A percentile compares a stretch with the other conserved stretches of the same genome.
phyloP scores from a whole-genome alignment of 1,139 yeast species.

The Keqinozyma sinolaborantium region DNA sequence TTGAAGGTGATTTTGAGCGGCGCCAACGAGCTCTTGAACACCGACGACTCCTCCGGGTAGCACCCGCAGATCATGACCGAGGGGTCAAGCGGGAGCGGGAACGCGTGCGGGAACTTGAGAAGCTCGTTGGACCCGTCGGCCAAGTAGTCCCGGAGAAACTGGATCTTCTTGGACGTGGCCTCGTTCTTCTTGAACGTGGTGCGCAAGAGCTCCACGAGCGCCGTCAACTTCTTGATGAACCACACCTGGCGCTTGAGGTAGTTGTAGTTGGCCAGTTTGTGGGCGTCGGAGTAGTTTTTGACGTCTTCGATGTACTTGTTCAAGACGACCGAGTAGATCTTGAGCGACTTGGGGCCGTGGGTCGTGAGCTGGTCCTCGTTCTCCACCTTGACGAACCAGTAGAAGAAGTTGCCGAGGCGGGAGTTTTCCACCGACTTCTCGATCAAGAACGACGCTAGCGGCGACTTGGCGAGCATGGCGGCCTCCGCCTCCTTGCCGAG shows the following conservation, averaged over 20 bases:
- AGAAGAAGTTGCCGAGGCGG: conserved; percentile 74
- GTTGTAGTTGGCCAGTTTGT: conserved; percentile 33
- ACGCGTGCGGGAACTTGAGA: conserved; percentile 45
- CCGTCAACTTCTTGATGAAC: conserved; percentile 42
- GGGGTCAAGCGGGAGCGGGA: conserved; percentile 74
- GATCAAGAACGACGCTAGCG: conserved; percentile 76
- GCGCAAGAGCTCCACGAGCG: conserved; percentile 37
- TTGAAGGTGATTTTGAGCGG: conserved; percentile 82
- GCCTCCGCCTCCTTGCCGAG: conserved; percentile 4
- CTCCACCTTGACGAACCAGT: conserved; percentile 91
- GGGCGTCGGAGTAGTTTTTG: conserved; percentile 25
- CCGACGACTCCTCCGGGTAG: conserved; percentile 75
- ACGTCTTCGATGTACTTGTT: conserved; percentile 39
- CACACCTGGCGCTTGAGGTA: conserved; percentile 42
- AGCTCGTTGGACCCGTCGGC: conserved; percentile 40
- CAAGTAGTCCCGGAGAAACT: conserved; percentile 39
- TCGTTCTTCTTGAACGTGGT: conserved; percentile 41
- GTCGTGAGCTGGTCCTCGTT: conserved; percentile 59
- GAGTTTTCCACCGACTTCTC: conserved; percentile 66
- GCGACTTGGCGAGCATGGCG: conserved; percentile 35
- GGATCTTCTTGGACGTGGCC: conserved; percentile 40
- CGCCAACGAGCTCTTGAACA: conserved; percentile 85
- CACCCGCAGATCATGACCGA: conserved; percentile 66
- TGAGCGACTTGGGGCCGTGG: conserved; percentile 8
- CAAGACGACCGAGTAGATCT: conserved; percentile 32